Conservation (phyloP, 2,329 filamentous ascomycete species). For the Pseudocercospora fuligena region DNA sequence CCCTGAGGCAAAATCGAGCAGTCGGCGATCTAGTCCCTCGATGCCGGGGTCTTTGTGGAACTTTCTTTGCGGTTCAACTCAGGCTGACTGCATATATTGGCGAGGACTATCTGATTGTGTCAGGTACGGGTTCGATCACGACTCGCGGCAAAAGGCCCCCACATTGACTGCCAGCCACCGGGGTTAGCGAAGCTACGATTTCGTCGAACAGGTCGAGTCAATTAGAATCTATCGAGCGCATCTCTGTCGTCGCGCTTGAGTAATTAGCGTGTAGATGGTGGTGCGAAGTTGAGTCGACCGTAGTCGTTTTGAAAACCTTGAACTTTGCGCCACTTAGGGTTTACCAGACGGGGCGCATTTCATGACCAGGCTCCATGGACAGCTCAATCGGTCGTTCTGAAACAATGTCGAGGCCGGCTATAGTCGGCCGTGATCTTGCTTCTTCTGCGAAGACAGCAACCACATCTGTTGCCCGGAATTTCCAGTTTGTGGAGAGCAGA, state of each 20-base stretch:
- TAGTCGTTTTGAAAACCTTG: too few relatives aligned
- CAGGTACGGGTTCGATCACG: slow-evolving; percentile 2
- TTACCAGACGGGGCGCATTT: neutral
- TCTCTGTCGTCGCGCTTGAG: neutral
- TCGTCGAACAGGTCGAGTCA: neutral
- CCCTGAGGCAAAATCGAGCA: neutral
- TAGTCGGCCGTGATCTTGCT: neutral
- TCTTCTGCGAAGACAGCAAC: neutral
- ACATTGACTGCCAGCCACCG: neutral
- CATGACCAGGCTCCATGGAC: neutral
- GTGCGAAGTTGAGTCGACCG: neutral
- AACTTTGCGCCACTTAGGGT: too few relatives aligned
- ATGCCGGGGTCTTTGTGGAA: neutral
- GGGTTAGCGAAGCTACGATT: neutral
- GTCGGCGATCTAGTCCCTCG: slow-evolving; percentile 2
- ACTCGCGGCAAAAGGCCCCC: neutral
- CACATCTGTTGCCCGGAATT: neutral
- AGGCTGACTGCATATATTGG: slow-evolving; percentile 5
- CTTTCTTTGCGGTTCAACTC: neutral
- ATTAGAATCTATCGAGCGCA: neutral
- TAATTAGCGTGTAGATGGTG: neutral
- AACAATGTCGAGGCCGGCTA: neutral
- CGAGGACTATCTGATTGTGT: neutral
- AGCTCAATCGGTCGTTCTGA: neutral
- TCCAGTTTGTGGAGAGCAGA: neutral